Conservation (phyloP, 2,329 filamentous ascomycete genomes). For the Paraconiothyrium brasiliense region DNA sequence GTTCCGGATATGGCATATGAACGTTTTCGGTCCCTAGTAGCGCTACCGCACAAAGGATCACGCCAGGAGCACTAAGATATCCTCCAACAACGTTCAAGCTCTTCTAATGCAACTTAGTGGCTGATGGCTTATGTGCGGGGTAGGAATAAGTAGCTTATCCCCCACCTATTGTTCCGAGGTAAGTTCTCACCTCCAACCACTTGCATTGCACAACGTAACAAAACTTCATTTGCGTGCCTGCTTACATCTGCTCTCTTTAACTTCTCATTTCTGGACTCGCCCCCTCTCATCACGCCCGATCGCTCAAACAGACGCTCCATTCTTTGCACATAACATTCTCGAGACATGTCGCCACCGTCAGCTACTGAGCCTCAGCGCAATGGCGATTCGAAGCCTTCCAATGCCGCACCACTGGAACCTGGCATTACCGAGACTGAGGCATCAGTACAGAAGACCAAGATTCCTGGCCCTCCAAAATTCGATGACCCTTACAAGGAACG, state of each 20-base stretch:
- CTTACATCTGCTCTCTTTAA: background rate
- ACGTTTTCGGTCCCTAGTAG: background rate
- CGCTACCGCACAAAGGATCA: background rate
- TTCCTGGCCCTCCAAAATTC: conserved; percentile 47
- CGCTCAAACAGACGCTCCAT: background rate
- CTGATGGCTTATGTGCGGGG: conserved; percentile 3
- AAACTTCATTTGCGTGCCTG: background rate
- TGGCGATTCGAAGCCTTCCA: conserved; percentile 38
- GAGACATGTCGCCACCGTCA: conserved; percentile 43
- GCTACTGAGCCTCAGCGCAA: conserved; percentile 38
- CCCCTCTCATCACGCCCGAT: background rate
- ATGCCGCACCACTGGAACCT: conserved; percentile 42
- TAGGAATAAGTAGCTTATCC: background rate
- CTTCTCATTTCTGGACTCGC: background rate
- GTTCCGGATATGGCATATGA: background rate
- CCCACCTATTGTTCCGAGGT: background rate
- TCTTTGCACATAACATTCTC: background rate
- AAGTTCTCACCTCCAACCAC: background rate
- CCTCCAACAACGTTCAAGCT: background rate
- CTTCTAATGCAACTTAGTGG: background rate
- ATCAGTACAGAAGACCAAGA: conserved; percentile 34
- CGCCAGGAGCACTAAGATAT: conserved; percentile 2
- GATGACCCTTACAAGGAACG: conserved; percentile 50
- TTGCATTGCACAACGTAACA: background rate
- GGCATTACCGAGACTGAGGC: conserved; percentile 39